Conservation (phyloP, 2,329 filamentous ascomycete genomes). For the Sarocladiaceae sp. region DNA sequence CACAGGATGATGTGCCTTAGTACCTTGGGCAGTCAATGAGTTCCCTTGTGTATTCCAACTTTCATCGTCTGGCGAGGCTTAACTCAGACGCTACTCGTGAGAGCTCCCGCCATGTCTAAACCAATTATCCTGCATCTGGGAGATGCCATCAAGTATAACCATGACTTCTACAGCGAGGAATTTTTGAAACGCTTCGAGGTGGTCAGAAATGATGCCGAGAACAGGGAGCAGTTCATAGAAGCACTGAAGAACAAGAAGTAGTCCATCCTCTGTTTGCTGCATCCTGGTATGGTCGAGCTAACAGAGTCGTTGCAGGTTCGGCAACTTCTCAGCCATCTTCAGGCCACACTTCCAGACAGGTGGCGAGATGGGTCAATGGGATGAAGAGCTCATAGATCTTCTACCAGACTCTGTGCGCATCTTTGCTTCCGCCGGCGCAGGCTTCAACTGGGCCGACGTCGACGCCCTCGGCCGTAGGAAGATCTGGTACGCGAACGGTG, state of each 20-base stretch:
- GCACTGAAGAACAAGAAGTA: conserved; percentile 32
- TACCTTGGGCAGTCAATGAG: too few species aligned
- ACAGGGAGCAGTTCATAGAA: conserved; percentile 31
- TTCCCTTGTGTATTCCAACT: too few species aligned
- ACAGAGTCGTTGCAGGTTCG: conserved; percentile 16
- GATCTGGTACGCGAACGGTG: conserved; percentile 69
- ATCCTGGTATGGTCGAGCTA: too few species aligned
- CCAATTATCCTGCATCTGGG: conserved; percentile 36
- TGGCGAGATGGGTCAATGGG: conserved; percentile 61
- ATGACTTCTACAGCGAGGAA: conserved; percentile 30
- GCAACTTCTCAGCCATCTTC: conserved; percentile 48
- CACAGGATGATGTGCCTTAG: too few species aligned
- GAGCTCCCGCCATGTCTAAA: conserved; percentile 15
- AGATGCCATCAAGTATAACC: conserved; percentile 41
- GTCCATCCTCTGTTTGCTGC: too few species aligned
- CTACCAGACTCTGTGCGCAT: conserved; percentile 51
- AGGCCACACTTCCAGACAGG: conserved; percentile 58
- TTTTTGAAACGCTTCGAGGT: conserved; percentile 34
- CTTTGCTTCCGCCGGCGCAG: conserved; percentile 58
- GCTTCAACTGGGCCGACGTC: conserved; percentile 62
- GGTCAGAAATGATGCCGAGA: conserved; percentile 28
- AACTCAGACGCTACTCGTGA: neutral
- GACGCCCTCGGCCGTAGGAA: conserved; percentile 51
- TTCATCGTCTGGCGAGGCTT: too few species aligned
- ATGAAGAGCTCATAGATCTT: conserved; percentile 49